These are phyloP conservation scores for Middelhovenomyces tepae DNA, from an alignment of 805 yeast species.

Conservation along the genomic window DNA sequence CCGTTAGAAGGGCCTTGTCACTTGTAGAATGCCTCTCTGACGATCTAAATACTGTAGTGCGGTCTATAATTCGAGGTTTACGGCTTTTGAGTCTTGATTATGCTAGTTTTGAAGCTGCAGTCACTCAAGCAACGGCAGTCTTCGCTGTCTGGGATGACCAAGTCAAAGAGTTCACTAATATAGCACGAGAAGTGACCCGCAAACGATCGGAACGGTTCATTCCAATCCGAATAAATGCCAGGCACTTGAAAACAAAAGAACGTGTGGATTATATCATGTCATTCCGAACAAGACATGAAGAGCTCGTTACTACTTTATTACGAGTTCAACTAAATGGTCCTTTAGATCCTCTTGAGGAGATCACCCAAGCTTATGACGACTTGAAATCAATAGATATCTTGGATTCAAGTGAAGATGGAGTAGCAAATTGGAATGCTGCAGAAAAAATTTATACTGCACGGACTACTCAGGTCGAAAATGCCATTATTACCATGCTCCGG, in stretches of 20 bases:
- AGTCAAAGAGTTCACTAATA: constrained; percentile 51
- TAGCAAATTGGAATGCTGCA: constrained; percentile 33
- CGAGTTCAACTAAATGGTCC: constrained; percentile 20
- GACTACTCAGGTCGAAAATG: constrained; percentile 37
- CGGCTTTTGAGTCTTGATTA: constrained; percentile 39
- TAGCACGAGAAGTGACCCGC: constrained; percentile 67
- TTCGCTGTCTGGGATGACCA: constrained; percentile 51
- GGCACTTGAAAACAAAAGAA: constrained; percentile 32
- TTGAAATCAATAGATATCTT: constrained; percentile 31
- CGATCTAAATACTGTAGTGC: constrained; percentile 44
- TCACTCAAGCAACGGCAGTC: constrained; percentile 26
- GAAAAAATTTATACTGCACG: constrained; percentile 37
- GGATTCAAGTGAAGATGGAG: constrained; percentile 27
- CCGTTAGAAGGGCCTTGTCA: constrained; percentile 52
- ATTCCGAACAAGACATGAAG: constrained; percentile 48
- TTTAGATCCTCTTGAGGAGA: constrained; percentile 26
- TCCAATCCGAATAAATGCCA: constrained; percentile 49
- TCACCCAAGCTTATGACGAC: constrained; percentile 36
- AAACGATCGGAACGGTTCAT: constrained; percentile 65
- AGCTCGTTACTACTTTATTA: constrained; percentile 33
- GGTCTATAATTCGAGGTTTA: constrained; percentile 29
- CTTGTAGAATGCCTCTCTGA: constrained; percentile 57
- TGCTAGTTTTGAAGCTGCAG: constrained; percentile 31
- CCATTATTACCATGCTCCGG: constrained; percentile 35
- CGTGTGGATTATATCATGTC: constrained; percentile 35